Evolutionary conservation across 768 basidiomycete species (phyloP).

Genomic region (Crucibulum laeve): DNA sequence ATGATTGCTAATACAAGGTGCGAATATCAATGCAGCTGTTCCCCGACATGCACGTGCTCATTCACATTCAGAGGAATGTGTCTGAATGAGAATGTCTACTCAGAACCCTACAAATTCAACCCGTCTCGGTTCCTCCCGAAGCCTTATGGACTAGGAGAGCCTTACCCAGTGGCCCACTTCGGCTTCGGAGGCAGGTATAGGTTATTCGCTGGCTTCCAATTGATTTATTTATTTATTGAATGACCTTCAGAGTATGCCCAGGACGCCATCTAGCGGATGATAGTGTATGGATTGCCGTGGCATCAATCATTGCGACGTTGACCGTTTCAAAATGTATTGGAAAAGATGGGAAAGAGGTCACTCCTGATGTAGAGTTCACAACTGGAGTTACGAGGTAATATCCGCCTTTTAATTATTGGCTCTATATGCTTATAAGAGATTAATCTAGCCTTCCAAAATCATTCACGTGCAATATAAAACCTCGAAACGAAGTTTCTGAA

Average conservation of each 20-base stretch:
- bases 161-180: background rate
- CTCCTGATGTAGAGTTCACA: background rate
- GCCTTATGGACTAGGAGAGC: background rate
- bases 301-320: conserved; percentile 20
- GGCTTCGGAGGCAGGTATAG: background rate
- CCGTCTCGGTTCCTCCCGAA: background rate
- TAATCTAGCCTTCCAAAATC: background rate
- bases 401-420: background rate
- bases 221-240: background rate
- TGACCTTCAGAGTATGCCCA: background rate
- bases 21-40: background rate
- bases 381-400: conserved; percentile 1
- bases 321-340: conserved; percentile 19
- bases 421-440: background rate
- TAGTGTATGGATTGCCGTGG: conserved; percentile 3
- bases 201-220: background rate
- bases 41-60: background rate
- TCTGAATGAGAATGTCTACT: background rate
- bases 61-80: background rate
- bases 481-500: conserved; percentile 1
- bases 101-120: background rate
- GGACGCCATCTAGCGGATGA: background rate
- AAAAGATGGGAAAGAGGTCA: conserved; percentile 21
- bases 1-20: background rate
- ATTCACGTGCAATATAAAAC: background rate